Evolutionary conservation across 305 asterid genomes (phyloP).

Genomic region (Solanum aculeatissimum): DNA sequence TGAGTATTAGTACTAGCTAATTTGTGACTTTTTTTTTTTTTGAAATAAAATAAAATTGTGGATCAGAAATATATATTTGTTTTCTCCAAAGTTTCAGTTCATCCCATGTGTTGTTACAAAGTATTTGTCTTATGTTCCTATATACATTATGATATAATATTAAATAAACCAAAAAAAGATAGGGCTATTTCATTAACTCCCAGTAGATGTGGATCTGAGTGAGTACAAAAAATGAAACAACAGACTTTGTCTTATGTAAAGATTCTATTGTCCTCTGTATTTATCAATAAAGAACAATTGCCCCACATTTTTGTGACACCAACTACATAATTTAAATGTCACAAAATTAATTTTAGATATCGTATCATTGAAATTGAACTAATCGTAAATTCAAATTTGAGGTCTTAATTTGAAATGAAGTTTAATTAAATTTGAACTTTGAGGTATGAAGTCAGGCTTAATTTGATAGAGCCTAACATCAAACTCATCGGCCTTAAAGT

Average conservation of each 20-base stretch:
- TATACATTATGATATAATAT: neutral
- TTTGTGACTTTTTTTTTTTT: neutral
- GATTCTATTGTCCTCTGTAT: conserved; percentile 1
- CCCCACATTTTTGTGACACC: neutral
- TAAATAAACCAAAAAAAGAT: neutral
- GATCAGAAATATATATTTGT: neutral
- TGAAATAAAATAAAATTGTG: neutral
- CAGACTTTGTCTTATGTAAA: neutral
- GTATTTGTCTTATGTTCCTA: neutral
- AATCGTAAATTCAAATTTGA: neutral
- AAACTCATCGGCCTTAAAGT: neutral
- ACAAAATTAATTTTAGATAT: neutral
- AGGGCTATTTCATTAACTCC: neutral
- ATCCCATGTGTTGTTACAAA: neutral
- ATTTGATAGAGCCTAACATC: neutral
- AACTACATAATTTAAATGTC: neutral
- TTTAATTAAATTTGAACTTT: neutral
- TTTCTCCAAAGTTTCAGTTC: neutral
- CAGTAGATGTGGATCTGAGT: conserved; percentile 1
- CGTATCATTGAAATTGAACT: neutral
- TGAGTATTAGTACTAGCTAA: neutral
- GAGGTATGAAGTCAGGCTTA: neutral
- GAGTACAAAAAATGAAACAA: neutral
- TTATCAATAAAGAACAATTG: neutral
- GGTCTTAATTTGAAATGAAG: neutral